Evolutionary conservation across 805 yeast genomes (phyloP), one percentile per base, ranked within the genome.

Genomic region (Metschnikowia santaceciliae): DNA sequence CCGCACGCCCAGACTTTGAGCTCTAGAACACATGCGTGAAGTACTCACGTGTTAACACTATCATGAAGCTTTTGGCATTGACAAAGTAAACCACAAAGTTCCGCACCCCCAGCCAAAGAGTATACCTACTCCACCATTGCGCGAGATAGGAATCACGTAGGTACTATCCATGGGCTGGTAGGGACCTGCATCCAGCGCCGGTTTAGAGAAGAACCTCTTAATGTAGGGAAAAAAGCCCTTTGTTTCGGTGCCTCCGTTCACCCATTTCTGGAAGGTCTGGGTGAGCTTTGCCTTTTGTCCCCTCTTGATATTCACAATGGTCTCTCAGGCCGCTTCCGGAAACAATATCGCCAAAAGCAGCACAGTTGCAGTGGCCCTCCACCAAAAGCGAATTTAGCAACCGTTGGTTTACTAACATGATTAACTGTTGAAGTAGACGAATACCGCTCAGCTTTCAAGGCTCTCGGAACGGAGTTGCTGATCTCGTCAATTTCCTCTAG

Each of bases 331-430:
- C 49, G 3, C 66, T 57, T 6, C 60, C 58, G 1, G 65, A 48
- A 4, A 63, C 53, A 36, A 72, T 61, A 55, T 73, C 77, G 22
- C 77, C 77, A 14, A 70, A 43, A 3, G 67, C 75, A 17, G 69
- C 32, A 4, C 71, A 70, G 19, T 69, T 56, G 11, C 51, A 50
- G 42, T 61, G 52, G 3, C 61, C 62, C 35, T 61, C 52, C 11
- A 69, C 65, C 7, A 60, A 39, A 15, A 71, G 59, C 45, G 58
- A 22, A 22, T 22, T 22, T 22, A 22, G 7, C 23, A 22, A 22
- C 23, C 23, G 23, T 22, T 22, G 23, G 23, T 22, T 1, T 4
- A 22, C 23, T 22, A 22, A 22, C 23, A 22, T 22, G 23, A 22
- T 4, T 22, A 6, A 22, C 23, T 5, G 6, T 6, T 22, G 23